Evolutionary conservation across 257 asterid species (phyloP).

Genomic region (Solanum dulcamara): DNA sequence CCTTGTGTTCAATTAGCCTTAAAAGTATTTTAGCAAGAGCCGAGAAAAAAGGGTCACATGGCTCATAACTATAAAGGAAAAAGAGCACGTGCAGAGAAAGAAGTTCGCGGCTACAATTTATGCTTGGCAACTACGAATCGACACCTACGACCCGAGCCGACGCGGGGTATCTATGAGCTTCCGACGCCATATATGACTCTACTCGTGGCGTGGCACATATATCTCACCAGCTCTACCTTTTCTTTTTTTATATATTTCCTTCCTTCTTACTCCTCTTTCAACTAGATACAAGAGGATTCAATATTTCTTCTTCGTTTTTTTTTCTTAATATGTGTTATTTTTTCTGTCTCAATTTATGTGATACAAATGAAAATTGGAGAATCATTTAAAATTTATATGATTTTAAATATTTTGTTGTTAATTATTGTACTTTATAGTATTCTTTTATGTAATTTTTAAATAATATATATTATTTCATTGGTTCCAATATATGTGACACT

Average conservation of each 20-base stretch:
- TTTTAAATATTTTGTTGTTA: too few species aligned
- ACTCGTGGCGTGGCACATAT: not conserved
- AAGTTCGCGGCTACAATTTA: not conserved
- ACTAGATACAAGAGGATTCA: too few species aligned
- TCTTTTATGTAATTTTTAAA: too few species aligned
- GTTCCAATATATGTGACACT: too few species aligned
- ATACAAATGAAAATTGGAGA: too few species aligned
- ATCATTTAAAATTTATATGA: too few species aligned
- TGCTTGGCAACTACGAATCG: not conserved
- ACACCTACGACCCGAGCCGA: not conserved
- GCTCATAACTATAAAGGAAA: not conserved
- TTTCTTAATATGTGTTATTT: too few species aligned
- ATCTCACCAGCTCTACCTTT: not conserved
- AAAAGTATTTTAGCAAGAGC: not conserved
- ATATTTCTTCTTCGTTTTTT: too few species aligned
- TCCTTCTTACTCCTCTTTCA: not conserved
- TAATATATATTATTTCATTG: too few species aligned
- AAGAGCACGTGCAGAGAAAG: not conserved
- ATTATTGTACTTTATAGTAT: too few species aligned
- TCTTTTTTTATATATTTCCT: not conserved
- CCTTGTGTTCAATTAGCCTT: not conserved
- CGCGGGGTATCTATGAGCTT: not conserved
- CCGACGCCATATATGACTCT: not conserved
- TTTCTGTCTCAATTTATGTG: too few species aligned
- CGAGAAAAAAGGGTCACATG: not conserved